phyloP scores from a whole-genome alignment of 225 moss, liverwort and hornwort species.

The Takakia lepidozioides region DNA sequence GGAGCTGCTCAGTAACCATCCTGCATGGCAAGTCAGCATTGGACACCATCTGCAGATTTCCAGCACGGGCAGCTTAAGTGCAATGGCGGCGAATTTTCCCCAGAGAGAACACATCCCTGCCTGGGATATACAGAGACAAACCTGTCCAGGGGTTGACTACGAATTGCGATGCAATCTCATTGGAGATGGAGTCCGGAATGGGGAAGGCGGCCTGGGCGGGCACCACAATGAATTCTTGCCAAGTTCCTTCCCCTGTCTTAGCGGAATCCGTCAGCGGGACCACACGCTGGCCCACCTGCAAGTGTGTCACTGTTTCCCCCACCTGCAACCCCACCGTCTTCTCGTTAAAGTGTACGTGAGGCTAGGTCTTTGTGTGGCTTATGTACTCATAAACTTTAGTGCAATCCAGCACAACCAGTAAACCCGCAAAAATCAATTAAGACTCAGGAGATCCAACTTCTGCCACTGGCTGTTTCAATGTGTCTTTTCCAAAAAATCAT shows the following conservation, averaged over 20 bases:
- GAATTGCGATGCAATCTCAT: slow-evolving; percentile 9
- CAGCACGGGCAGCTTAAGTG: too few relatives aligned
- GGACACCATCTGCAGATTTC: too few relatives aligned
- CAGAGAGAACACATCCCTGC: too few relatives aligned
- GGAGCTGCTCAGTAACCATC: too few relatives aligned
- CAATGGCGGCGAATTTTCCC: too few relatives aligned
- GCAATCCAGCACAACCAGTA: too few relatives aligned
- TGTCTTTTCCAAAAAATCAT: background rate
- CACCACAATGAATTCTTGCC: slow-evolving; percentile 12
- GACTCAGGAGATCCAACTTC: too few relatives aligned
- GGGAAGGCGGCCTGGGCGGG: slow-evolving; percentile 3
- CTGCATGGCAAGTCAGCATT: too few relatives aligned
- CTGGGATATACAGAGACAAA: too few relatives aligned
- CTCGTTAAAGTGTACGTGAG: background rate
- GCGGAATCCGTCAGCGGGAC: background rate
- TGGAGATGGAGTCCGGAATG: slow-evolving; percentile 9
- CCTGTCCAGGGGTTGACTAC: slow-evolving; percentile 10
- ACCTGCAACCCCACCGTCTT: background rate
- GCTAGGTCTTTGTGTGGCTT: background rate
- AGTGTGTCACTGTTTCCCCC: slow-evolving; percentile 7
- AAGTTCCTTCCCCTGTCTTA: slow-evolving; percentile 7
- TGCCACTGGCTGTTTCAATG: too few relatives aligned
- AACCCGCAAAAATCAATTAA: too few relatives aligned
- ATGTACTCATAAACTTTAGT: background rate
- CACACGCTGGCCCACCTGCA: slow-evolving; percentile 8